phyloP scores from a whole-genome alignment of 768 basidiomycete genomes.

The Krasilnikovozyma curviuscula region DNA sequence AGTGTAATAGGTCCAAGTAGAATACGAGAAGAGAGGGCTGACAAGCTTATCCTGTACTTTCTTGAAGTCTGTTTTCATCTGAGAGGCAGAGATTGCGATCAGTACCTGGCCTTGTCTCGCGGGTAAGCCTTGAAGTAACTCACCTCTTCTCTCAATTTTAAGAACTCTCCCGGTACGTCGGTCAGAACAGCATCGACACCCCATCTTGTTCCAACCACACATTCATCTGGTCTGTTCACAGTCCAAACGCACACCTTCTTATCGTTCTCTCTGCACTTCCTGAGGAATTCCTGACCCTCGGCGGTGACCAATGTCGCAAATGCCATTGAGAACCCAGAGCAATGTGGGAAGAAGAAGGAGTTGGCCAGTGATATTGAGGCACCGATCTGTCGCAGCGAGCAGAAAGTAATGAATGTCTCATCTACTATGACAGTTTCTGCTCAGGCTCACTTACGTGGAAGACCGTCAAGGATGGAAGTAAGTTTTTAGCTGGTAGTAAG shows the following conservation, averaged over 20 bases:
- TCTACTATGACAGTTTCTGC: too few relatives aligned
- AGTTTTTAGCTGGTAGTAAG: conserved; percentile 49
- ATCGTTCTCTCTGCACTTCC: conserved; percentile 45
- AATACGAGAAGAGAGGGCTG: not conserved
- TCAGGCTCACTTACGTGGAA: too few relatives aligned
- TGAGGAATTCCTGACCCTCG: conserved; percentile 52
- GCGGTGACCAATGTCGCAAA: conserved; percentile 50
- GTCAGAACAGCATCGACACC: conserved; percentile 23
- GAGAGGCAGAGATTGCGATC: not conserved
- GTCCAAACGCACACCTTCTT: conserved; percentile 87
- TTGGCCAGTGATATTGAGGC: conserved; percentile 48
- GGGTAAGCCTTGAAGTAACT: not conserved
- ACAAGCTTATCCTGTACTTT: not conserved
- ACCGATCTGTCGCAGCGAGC: conserved; percentile 72
- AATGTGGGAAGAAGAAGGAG: conserved; percentile 73
- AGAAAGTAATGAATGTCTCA: too few relatives aligned
- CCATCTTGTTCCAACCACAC: conserved; percentile 28
- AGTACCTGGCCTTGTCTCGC: not conserved
- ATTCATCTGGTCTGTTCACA: conserved; percentile 55
- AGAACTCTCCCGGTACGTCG: conserved; percentile 24
- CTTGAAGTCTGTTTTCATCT: conserved; percentile 4
- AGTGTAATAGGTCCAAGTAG: not conserved
- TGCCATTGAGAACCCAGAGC: conserved; percentile 66
- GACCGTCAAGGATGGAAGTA: conserved; percentile 67
- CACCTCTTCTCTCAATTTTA: conserved; percentile 17